phyloP scores from a whole-genome alignment of 1,139 yeast genomes.

The Debaryomyces singareniensis region DNA sequence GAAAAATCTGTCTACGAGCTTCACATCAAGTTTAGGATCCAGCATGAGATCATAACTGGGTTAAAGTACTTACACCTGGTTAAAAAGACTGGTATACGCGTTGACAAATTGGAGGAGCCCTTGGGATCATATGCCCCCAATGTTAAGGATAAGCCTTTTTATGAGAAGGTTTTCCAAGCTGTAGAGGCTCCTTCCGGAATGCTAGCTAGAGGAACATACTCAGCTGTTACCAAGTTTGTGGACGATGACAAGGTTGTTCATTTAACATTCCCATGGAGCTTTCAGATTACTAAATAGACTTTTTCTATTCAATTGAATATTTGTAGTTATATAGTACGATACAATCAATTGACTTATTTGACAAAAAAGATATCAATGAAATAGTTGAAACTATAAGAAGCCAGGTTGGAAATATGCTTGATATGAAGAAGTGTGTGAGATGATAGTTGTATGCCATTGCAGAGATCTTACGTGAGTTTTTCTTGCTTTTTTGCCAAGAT shows the following conservation, averaged over 20 bases:
- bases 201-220: conserved; percentile 80
- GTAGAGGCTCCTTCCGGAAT: conserved; percentile 92
- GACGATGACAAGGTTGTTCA: conserved; percentile 83
- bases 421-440: too few relatives aligned
- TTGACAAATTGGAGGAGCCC: conserved; percentile 82
- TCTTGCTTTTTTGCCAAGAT: too few relatives aligned
- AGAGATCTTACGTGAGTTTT: too few relatives aligned
- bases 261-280: conserved; percentile 78
- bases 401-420: too few relatives aligned
- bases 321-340: too few relatives aligned
- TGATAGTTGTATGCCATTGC: too few relatives aligned
- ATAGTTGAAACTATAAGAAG: conserved; percentile 1
- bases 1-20: conserved; percentile 74
- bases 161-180: conserved; percentile 72
- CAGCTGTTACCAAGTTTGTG: conserved; percentile 73
- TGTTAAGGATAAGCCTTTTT: conserved; percentile 75
- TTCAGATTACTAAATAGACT: conserved; percentile 58
- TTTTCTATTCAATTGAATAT: too few relatives aligned
- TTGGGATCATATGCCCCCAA: conserved; percentile 89
- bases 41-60: conserved; percentile 89
- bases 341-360: too few relatives aligned
- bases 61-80: conserved; percentile 79
- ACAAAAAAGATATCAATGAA: too few relatives aligned
- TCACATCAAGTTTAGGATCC: conserved; percentile 74
- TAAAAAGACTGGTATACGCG: conserved; percentile 81